These are phyloP conservation scores for Triadica sebifera DNA, from an alignment of 345 rosid genomes.

Conservation along the genomic window DNA sequence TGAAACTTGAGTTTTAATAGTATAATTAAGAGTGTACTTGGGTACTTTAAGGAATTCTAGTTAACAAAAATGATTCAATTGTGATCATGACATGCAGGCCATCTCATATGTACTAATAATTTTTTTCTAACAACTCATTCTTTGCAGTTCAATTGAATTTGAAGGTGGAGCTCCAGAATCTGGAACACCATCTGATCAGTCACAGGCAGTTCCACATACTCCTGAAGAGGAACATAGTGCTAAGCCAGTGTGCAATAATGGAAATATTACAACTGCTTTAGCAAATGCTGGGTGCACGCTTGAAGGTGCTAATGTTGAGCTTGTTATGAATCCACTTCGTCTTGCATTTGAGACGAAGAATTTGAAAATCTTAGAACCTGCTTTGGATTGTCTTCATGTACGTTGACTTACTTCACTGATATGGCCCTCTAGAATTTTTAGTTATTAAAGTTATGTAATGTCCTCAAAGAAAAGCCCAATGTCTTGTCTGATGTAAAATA, in stretches of 20 bases:
- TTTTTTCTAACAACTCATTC: slow-evolving; percentile 6
- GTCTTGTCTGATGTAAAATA: slow-evolving; percentile 1
- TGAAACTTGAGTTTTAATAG: not conserved
- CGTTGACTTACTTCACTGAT: slow-evolving; percentile 22
- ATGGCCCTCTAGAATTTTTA: slow-evolving; percentile 1
- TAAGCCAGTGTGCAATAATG: slow-evolving; percentile 35
- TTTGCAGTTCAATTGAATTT: slow-evolving; percentile 55
- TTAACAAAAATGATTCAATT: not conserved
- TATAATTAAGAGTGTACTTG: slow-evolving; percentile 2
- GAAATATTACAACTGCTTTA: slow-evolving; percentile 53
- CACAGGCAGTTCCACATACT: slow-evolving; percentile 29
- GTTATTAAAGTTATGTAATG: slow-evolving; percentile 4
- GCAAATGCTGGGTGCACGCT: slow-evolving; percentile 82
- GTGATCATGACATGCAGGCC: not conserved
- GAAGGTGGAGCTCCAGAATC: slow-evolving; percentile 49
- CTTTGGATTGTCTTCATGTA: slow-evolving; percentile 99
- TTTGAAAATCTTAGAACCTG: slow-evolving; percentile 81
- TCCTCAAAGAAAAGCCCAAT: slow-evolving; percentile 12
- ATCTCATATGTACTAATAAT: not conserved
- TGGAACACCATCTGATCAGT: slow-evolving; percentile 44
- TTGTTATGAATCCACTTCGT: slow-evolving; percentile 87
- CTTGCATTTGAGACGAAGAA: slow-evolving; percentile 93
- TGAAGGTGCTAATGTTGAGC: slow-evolving; percentile 77
- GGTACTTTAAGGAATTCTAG: not conserved
- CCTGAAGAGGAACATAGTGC: slow-evolving; percentile 40